A percentile compares a stretch with the other conserved stretches of the same genome.
Conservation (phyloP, 805 yeast genomes). For the Brettanomyces anomalus region DNA sequence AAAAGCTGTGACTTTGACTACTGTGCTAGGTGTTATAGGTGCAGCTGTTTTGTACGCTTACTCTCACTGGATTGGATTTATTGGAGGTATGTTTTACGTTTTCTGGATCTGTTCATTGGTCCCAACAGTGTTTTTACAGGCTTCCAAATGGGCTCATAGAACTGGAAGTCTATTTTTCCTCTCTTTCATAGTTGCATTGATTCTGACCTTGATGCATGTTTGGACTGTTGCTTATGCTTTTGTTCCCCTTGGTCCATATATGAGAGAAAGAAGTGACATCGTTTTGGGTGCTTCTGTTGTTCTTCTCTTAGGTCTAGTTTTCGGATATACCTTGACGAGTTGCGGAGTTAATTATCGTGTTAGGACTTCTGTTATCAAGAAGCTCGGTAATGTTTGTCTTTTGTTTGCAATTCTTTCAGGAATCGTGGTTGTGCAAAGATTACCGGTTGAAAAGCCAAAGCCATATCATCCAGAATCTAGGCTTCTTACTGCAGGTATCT, state of each 20-base stretch:
- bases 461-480: slow-evolving; percentile 66
- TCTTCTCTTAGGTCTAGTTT: slow-evolving; percentile 42
- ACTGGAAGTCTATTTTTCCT: slow-evolving; percentile 46
- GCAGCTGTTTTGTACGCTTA: slow-evolving; percentile 39
- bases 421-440: slow-evolving; percentile 45
- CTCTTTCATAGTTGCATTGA: slow-evolving; percentile 39
- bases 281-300: slow-evolving; percentile 50
- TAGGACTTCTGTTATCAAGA: slow-evolving; percentile 7
- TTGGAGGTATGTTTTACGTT: slow-evolving; percentile 59
- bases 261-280: slow-evolving; percentile 83
- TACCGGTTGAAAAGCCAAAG: slow-evolving; percentile 50
- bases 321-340: slow-evolving; percentile 22
- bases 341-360: slow-evolving; percentile 4
- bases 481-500: slow-evolving; percentile 86
- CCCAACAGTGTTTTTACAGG: slow-evolving; percentile 50
- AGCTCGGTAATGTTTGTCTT: slow-evolving; percentile 17
- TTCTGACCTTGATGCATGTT: slow-evolving; percentile 71
- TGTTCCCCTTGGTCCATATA: slow-evolving; percentile 85
- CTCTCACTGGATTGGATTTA: slow-evolving; percentile 63
- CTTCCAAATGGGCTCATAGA: slow-evolving; percentile 27
- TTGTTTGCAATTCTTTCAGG: slow-evolving; percentile 38
- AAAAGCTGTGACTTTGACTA: slow-evolving; percentile 9
- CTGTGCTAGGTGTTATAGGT: slow-evolving; percentile 37
- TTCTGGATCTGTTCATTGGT: slow-evolving; percentile 54
- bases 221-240: slow-evolving; percentile 99